Base-by-base conservation (phyloP, 139 green algal genomes). In the Picocystis salinarum region DNA sequence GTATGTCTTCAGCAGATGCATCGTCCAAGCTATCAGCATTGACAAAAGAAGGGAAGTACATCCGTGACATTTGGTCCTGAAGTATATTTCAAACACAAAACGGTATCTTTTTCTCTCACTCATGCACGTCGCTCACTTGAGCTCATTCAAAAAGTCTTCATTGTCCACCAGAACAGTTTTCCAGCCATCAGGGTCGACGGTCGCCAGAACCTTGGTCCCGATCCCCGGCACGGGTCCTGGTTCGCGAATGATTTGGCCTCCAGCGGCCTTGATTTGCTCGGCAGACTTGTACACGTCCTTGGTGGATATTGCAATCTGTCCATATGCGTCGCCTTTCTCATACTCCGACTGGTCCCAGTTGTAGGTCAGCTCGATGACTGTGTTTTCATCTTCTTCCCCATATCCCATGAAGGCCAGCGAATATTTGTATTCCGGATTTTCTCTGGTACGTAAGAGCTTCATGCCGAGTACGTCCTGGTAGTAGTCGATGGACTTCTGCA, bases 321-420 rank as follows among this genome's bases (percentile, higher is more conserved):
- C 77, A 49, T 93, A 93, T 3, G 45, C 81, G 26, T 85, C 53
- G 33, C 81, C 81, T 62, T 75, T 76, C 33, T 46, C 50, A 55
- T 91, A 82, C 10, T 51, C 36, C 3, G 57, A 46, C 12, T 58
- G 45, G 29, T 66, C 77, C 33, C 65, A 87, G 60, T 93, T 93
- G 67, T 92, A 92, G 0, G 82, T 93, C 19, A 93, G 66, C 68
- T 93, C 82, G 40, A 92, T 65, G 22, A 91, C 79, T 6, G 44
- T 52, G 37, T 48, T 73, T 29, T 69, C 44, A 4, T 78, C 52
- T 50, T 93, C 82, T 5, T 61, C 48, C 12, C 74, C 82, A 51
- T 93, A 92, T 17, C 66, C 70, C 47, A 82, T 44, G 55, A 79
- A 75, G 3, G 58, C 71, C 33, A 80, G 62, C 1, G 73, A 77